phyloP scores from a whole-genome alignment of 495 filamentous ascomycete species.

The Neurospora sp. region DNA sequence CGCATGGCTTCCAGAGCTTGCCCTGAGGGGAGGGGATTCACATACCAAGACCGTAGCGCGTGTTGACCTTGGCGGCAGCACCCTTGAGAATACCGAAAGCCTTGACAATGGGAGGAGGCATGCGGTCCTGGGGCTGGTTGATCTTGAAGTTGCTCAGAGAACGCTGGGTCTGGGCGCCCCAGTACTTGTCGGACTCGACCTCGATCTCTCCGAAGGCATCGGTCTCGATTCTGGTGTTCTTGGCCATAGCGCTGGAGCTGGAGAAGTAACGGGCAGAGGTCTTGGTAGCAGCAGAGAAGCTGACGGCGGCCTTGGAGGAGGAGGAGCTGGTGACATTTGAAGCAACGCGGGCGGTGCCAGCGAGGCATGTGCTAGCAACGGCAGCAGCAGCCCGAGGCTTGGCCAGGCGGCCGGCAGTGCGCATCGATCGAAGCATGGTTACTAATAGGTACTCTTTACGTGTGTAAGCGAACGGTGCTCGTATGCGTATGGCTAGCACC shows the following conservation, averaged over 20 bases:
- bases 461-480: neutral
- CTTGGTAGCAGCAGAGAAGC: neutral
- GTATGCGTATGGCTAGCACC: neutral
- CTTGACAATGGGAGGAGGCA: constrained; percentile 84
- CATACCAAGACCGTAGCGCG: constrained; percentile 89
- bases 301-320: constrained; percentile 5
- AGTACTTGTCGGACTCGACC: constrained; percentile 91
- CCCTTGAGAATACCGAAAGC: constrained; percentile 98
- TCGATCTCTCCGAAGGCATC: constrained; percentile 97
- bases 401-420: constrained; percentile 25
- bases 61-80: constrained; percentile 92
- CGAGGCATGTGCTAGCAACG: constrained; percentile 29
- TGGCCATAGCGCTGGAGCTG: constrained; percentile 37
- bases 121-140: constrained; percentile 97
- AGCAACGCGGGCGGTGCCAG: constrained; percentile 5
- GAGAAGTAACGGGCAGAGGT: constrained; percentile 27
- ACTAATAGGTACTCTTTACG: neutral
- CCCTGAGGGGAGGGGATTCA: constrained; percentile 4
- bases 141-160: constrained; percentile 97
- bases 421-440: constrained; percentile 37
- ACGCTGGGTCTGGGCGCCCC: constrained; percentile 97
- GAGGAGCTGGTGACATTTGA: constrained; percentile 11
- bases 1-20: constrained; percentile 1
- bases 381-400: constrained; percentile 31
- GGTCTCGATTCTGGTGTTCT: constrained; percentile 65